Base-by-base conservation (phyloP, 73 alveolate species). In the Durusdinium trenchii region DNA sequence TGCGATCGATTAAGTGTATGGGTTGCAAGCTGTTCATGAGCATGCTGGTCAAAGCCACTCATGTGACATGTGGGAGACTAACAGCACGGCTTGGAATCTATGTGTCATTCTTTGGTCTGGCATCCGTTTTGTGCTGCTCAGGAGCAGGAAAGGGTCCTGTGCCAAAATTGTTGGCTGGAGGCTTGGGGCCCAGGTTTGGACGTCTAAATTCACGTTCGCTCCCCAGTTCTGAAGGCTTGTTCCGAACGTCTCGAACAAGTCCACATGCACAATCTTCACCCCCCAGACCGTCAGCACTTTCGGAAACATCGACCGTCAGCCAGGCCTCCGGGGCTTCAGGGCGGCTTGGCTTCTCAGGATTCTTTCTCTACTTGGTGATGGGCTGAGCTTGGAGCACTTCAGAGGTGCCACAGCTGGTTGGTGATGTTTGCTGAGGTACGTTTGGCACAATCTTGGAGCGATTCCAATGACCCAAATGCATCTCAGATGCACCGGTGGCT, bases 391-490 rank as follows among this genome's bases (percentile, higher is more conserved):
- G 76, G 94, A 36, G 18, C 94, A 84, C 52, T 84, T 75, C 26
- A 50, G 94, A 75, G 51, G 71, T 12, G 94, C n/a, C n/a, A n/a
- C n/a, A n/a, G n/a, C n/a, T n/a, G n/a, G n/a, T n/a, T n/a, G n/a
- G n/a, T n/a, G n/a, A n/a, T n/a, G n/a, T n/a, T n/a, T n/a, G n/a
- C 42, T 26, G 3, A 84, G 94, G 94, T 84, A 36, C 94, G 94
- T 38, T 14, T 84, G 76, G 94, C 51, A n/a, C 94, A 84, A 62
- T 84, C 94, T 14, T 84, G 94, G 94, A 84, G 71, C n/a, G 94
- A 84, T 51, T 84, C 94, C 94, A 50, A 52, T 52, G 94, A 84
- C 51, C 94, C 94, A 7, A 51, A 82, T 12, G 92, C 4, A 38
- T 12, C 89, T 75, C 43, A n/a, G n/a, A n/a, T n/a, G n/a, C n/a